Conservation (phyloP, 192 early-diverging fungal species). For the Haplosporangium gracile region DNA sequence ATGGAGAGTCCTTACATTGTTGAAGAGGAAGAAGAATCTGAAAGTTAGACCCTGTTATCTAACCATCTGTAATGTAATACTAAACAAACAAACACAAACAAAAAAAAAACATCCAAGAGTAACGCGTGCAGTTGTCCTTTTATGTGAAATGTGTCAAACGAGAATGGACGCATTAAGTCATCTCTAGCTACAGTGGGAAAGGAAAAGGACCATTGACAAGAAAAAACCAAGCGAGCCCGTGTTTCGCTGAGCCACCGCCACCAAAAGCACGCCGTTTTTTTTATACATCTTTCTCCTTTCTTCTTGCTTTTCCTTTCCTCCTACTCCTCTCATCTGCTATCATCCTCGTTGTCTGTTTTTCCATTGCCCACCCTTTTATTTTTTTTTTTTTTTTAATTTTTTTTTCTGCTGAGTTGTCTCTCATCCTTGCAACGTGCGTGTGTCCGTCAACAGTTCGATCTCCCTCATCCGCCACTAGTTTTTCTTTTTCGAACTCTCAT, state of each 20-base stretch:
- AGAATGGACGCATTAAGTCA: neutral
- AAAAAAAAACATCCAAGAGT: neutral
- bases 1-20: conserved; percentile 42
- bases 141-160: neutral
- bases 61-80: neutral
- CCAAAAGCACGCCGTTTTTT: neutral
- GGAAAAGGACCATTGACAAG: no score
- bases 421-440: neutral
- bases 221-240: neutral
- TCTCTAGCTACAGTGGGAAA: neutral
- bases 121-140: neutral
- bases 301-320: neutral
- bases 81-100: neutral
- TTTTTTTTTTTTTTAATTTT: neutral
- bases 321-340: neutral
- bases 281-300: no score
- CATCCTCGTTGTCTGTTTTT: neutral
- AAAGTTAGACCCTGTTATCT: neutral
- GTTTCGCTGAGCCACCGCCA: conserved; percentile 6
- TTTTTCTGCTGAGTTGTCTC: neutral
- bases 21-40: conserved; percentile 3
- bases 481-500: neutral
- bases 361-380: neutral
- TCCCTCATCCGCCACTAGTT: neutral
- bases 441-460: neutral